phyloP scores from a whole-genome alignment of 768 basidiomycete species.

The Daedaleopsis sinensis region DNA sequence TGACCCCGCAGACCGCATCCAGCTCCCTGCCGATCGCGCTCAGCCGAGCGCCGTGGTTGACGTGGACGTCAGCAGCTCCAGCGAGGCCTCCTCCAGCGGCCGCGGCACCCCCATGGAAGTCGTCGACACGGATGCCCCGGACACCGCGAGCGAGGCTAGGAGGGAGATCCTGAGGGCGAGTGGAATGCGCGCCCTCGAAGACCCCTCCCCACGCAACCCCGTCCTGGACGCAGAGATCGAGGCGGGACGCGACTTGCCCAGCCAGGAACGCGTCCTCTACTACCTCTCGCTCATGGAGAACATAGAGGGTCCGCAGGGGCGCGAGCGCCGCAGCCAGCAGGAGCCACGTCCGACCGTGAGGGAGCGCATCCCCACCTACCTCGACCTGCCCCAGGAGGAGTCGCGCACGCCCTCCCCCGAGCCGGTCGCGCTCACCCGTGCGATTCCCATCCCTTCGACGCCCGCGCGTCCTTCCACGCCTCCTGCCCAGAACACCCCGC shows the following conservation, averaged over 20 bases:
- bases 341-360: constrained; percentile 9
- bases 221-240: constrained; percentile 14
- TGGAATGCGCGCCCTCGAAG: constrained; percentile 3
- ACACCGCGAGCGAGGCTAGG: constrained; percentile 9
- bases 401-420: constrained; percentile 11
- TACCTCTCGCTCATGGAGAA: constrained; percentile 6
- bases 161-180: not conserved
- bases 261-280: constrained; percentile 7
- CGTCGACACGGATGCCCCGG: constrained; percentile 44
- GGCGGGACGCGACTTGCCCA: constrained; percentile 4
- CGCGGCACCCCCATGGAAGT: constrained; percentile 52
- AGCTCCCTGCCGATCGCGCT: constrained; percentile 10
- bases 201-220: constrained; percentile 9
- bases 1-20: constrained; percentile 30
- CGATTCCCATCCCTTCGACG: constrained; percentile 7
- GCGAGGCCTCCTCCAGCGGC: constrained; percentile 49
- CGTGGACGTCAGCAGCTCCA: constrained; percentile 34
- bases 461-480: constrained; percentile 36
- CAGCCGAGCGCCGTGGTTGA: not conserved
- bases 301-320: not conserved
- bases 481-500: constrained; percentile 28
- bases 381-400: constrained; percentile 13
- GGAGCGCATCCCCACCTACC: constrained; percentile 12
- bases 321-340: not conserved
- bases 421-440: constrained; percentile 1